Evolutionary conservation across 192 early-diverging fungal genomes (phyloP).

Genomic region (Dissophora ornata): DNA sequence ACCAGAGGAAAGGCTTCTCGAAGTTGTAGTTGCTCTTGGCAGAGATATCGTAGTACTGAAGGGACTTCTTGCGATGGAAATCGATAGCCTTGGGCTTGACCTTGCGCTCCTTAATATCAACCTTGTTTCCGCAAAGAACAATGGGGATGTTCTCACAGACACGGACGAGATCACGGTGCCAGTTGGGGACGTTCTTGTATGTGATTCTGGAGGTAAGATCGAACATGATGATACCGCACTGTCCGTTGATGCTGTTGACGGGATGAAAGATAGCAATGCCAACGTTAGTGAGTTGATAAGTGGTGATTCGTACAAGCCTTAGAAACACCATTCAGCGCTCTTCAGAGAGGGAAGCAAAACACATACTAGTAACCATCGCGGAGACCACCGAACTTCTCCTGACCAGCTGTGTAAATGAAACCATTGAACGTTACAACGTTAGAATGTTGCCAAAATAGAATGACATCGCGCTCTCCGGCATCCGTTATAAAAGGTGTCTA

Average conservation of each 20-base stretch:
- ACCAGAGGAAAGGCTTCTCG: constrained; percentile 99
- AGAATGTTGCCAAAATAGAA: no score
- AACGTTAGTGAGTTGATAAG: no score
- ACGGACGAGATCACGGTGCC: constrained; percentile 98
- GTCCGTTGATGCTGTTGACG: constrained; percentile 86
- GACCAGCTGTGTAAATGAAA: constrained; percentile 78
- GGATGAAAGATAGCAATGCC: neutral
- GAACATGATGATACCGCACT: constrained; percentile 99
- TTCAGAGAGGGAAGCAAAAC: neutral
- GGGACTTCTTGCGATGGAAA: constrained; percentile 99
- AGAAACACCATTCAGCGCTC: no score
- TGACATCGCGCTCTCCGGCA: no score
- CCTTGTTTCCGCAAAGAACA: constrained; percentile 99
- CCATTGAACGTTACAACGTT: no score
- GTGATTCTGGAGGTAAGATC: constrained; percentile 99
- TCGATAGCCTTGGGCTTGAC: constrained; percentile 99
- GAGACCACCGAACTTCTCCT: constrained; percentile 99
- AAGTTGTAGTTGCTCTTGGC: constrained; percentile 99
- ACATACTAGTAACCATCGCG: constrained; percentile 98
- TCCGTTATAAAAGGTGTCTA: neutral
- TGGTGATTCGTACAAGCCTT: no score
- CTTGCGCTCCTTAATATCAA: constrained; percentile 99
- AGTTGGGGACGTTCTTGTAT: constrained; percentile 99
- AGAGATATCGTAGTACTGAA: constrained; percentile 99
- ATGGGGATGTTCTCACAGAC: constrained; percentile 99